These are phyloP conservation scores for Calvatia gigantea DNA, from an alignment of 768 basidiomycete genomes.

Conservation along the genomic window DNA sequence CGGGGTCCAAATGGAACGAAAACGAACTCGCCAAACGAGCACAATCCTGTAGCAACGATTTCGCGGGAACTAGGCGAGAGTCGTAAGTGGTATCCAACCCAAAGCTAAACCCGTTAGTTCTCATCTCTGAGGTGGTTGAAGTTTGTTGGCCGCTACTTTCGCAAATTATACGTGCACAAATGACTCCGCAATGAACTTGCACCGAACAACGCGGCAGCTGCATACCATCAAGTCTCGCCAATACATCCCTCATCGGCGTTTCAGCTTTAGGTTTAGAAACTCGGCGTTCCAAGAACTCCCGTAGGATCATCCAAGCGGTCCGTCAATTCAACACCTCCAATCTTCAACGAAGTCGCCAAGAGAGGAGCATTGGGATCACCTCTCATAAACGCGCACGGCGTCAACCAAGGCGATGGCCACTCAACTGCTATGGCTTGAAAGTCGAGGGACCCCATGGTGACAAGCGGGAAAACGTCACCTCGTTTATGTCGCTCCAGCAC, in stretches of 20 bases:
- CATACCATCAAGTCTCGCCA: constrained; percentile 2
- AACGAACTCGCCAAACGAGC: constrained; percentile 43
- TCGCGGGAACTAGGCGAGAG: constrained; percentile 28
- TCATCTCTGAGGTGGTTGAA: constrained; percentile 52
- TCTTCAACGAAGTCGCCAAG: constrained; percentile 40
- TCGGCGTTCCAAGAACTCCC: constrained; percentile 32
- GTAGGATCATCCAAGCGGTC: constrained; percentile 53
- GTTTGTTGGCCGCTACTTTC: constrained; percentile 34
- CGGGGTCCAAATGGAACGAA: constrained; percentile 42
- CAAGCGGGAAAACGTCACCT: constrained; percentile 34
- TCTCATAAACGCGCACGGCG: constrained; percentile 42
- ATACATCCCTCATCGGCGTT: background rate
- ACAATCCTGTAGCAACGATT: constrained; percentile 23
- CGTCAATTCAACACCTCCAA: constrained; percentile 45
- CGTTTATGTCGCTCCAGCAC: constrained; percentile 41
- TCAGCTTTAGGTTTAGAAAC: constrained; percentile 10
- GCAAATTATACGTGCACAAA: constrained; percentile 51
- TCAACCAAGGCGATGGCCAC: constrained; percentile 61
- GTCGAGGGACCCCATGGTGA: constrained; percentile 37
- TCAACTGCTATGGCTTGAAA: constrained; percentile 45
- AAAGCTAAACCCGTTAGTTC: constrained; percentile 45
- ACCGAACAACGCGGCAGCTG: constrained; percentile 19
- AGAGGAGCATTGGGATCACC: constrained; percentile 61
- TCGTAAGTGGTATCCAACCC: constrained; percentile 36
- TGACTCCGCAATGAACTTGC: constrained; percentile 44